A percentile compares a stretch with the other conserved stretches of the same genome.
phyloP scores from a whole-genome alignment of 306 rosid species.

The Malus sylvestris region DNA sequence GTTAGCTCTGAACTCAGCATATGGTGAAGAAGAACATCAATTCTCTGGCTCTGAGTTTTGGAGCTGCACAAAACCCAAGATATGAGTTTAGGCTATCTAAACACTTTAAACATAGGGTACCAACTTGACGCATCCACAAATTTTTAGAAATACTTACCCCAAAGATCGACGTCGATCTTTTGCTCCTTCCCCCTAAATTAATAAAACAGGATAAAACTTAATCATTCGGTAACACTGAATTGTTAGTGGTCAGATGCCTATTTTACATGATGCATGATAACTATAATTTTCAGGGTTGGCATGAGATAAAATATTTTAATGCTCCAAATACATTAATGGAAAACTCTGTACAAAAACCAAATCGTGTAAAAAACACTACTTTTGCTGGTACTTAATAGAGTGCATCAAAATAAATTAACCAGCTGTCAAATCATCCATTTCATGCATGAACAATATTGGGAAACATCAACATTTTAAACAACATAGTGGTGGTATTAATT shows the following conservation, averaged over 20 bases:
- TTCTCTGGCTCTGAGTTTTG: conserved; percentile 75
- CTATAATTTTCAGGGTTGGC: background rate
- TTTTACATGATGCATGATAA: background rate
- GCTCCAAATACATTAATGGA: background rate
- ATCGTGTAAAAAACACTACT: background rate
- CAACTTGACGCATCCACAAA: conserved; percentile 1
- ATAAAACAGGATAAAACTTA: conserved; percentile 1
- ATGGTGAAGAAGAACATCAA: conserved; percentile 86
- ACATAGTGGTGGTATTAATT: background rate
- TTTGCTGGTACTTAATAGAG: background rate
- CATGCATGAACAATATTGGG: background rate
- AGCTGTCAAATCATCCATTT: background rate
- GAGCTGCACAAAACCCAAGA: conserved; percentile 52
- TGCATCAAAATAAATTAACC: background rate
- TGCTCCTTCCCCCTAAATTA: conserved; percentile 42
- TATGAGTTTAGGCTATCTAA: conserved; percentile 3
- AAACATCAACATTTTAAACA: background rate
- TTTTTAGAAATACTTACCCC: conserved; percentile 50
- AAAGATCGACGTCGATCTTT: conserved; percentile 37
- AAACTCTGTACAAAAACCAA: background rate
- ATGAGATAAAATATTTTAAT: background rate
- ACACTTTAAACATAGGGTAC: conserved; percentile 3
- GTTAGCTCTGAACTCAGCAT: conserved; percentile 85
- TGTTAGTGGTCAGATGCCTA: background rate
- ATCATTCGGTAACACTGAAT: background rate